Evolutionary conservation across 2,329 filamentous ascomycete genomes (phyloP).

Genomic region (Alternaria infectoria): DNA sequence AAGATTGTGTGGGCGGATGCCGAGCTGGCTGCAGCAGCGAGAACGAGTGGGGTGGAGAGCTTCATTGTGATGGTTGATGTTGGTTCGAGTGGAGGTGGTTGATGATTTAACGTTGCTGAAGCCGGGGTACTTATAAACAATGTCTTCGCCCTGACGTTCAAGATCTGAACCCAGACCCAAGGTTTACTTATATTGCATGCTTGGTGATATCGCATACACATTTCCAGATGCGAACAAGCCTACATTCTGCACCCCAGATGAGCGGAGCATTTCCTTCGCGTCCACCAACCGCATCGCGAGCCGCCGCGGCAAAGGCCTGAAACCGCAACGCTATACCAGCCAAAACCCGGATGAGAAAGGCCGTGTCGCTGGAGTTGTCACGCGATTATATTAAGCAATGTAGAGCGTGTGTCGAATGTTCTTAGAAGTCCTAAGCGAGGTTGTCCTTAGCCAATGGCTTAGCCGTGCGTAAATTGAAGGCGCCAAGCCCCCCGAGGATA

Average conservation of each 20-base stretch:
- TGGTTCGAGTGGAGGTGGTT: neutral
- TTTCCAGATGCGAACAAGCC: neutral
- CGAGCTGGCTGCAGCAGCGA: slow-evolving; percentile 40
- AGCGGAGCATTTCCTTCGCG: slow-evolving; percentile 14
- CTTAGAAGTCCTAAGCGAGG: slow-evolving; percentile 27
- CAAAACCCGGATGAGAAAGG: slow-evolving; percentile 17
- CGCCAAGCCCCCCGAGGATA: slow-evolving; percentile 1
- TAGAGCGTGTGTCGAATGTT: slow-evolving; percentile 27
- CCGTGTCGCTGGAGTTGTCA: slow-evolving; percentile 15
- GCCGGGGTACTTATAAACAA: slow-evolving; percentile 10
- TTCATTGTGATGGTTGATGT: slow-evolving; percentile 27
- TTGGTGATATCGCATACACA: slow-evolving; percentile 10
- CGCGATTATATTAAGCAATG: slow-evolving; percentile 38
- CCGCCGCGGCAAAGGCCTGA: slow-evolving; percentile 5
- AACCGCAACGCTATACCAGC: neutral
- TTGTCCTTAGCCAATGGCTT: slow-evolving; percentile 24
- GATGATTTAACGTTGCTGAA: neutral
- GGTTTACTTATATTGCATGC: neutral
- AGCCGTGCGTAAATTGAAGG: slow-evolving; percentile 17
- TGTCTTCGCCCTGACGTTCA: neutral
- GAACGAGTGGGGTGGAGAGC: slow-evolving; percentile 29
- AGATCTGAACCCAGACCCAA: slow-evolving; percentile 1
- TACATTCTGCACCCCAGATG: neutral
- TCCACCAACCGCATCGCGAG: slow-evolving; percentile 24
- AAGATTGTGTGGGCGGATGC: slow-evolving; percentile 60